Base-by-base conservation (phyloP, 768 basidiomycete genomes). In the Hortiboletus campestris region DNA sequence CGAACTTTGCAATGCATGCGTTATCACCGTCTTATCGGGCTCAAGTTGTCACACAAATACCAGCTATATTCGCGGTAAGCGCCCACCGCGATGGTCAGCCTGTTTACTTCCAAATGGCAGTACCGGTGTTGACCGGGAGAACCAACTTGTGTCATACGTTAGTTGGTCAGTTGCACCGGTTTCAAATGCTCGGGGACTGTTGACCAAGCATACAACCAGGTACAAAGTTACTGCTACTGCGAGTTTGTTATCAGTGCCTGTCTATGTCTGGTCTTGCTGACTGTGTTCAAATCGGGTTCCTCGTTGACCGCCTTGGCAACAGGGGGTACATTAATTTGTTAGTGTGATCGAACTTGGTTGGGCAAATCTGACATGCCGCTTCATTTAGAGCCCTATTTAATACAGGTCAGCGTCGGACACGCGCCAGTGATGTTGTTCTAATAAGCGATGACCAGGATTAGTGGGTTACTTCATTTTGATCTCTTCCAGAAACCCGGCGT, bases 181-280 rank as follows among this genome's bases (percentile, higher is more conserved):
- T 45, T 51, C n/a, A 19, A 38, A 43, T 9, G 5, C 57, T 17
- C 41, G 22, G 10, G 3, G 43, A 16, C 12, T 17, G 14, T 20
- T 47, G 45, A 54, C 31, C 13, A 48, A 51, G 25, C 14, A 42
- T 44, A 35, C 40, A 20, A 55, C 53, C 35, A 40, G 85, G 4
- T 88, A 79, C 72, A 68, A 72, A 38, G 82, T 86, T 12, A 89
- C 86, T 2, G 69, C 75, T n/a, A n/a, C n/a, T 25, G 87, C 89
- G 2, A 91, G 91, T 63, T 67, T 91, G 12, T 75, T 92, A 16
- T 87, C 86, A 0, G 88, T 91, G 4, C 89, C 89, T 2, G 85
- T 90, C 29, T 91, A 91, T 64, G 80, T 78, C 6, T 88, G 85
- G 81, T 83, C 84, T 19, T 87, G 87, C 61, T 67, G 88, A 36